phyloP scores from a whole-genome alignment of 1,284 basidiomycete species.

The Naganishia sp. region DNA sequence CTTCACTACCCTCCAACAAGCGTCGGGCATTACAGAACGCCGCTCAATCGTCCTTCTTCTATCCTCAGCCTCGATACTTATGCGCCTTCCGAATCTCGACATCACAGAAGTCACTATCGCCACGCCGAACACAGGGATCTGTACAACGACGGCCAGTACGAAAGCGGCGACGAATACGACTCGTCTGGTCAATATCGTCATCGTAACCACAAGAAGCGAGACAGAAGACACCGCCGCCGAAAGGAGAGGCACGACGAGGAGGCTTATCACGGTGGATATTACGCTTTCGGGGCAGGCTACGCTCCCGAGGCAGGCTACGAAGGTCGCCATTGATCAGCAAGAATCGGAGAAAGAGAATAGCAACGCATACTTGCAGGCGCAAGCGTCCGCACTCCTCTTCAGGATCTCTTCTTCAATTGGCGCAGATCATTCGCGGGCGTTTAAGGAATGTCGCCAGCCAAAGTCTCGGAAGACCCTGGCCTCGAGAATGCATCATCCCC shows the following conservation, averaged over 20 bases:
- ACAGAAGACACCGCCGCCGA: background rate
- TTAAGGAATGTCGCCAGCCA: background rate
- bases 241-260: background rate
- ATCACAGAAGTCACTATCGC: background rate
- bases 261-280: constrained; percentile 15
- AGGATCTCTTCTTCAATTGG: too few relatives aligned
- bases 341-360: background rate
- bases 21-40: background rate
- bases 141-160: background rate
- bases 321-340: background rate
- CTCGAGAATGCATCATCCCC: background rate
- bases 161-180: background rate
- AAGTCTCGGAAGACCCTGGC: background rate
- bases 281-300: constrained; percentile 4
- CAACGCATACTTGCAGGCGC: too few relatives aligned
- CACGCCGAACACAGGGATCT: background rate
- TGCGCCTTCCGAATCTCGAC: background rate
- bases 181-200: background rate
- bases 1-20: constrained; percentile 4
- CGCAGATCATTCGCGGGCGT: too few relatives aligned
- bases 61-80: background rate
- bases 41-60: background rate
- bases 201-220: constrained; percentile 4
- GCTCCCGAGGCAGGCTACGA: constrained; percentile 4
- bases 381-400: too few relatives aligned